Conservation (phyloP, 352 stramenopile species). For the Thraustochytrium aureum region DNA sequence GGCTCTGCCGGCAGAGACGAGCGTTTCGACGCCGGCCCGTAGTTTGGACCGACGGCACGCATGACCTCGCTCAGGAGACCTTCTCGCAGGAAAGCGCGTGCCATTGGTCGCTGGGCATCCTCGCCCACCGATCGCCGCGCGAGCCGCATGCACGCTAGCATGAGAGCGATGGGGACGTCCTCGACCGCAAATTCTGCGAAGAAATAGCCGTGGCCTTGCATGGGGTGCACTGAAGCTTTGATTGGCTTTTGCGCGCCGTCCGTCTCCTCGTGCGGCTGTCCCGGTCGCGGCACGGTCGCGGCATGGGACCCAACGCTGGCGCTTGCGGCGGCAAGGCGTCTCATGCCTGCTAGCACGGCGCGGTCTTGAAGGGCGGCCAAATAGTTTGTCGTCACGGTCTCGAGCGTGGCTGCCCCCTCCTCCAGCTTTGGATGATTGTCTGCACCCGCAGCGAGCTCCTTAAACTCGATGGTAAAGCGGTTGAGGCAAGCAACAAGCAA, state of each 20-base stretch:
- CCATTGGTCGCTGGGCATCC: neutral
- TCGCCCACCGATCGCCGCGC: constrained; percentile 5
- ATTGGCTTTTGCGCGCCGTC: neutral
- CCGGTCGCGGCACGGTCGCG: too few relatives aligned
- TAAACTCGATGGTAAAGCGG: constrained; percentile 42
- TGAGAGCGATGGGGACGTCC: constrained; percentile 3
- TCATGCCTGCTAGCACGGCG: neutral
- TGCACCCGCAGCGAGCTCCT: neutral
- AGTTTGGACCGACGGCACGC: constrained; percentile 1
- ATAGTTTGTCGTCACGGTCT: neutral
- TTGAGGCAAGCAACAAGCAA: constrained; percentile 35
- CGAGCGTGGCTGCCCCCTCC: neutral
- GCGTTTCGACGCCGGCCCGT: too few relatives aligned
- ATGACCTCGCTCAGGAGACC: constrained; percentile 25
- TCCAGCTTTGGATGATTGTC: neutral
- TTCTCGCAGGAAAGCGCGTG: neutral
- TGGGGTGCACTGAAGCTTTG: constrained; percentile 40
- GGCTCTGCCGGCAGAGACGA: too few relatives aligned
- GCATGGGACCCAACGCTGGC: too few relatives aligned
- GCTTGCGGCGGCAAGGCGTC: neutral
- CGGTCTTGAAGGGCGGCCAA: neutral
- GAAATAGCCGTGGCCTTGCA: constrained; percentile 23
- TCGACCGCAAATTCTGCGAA: constrained; percentile 13
- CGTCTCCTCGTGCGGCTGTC: too few relatives aligned
- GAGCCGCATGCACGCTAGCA: constrained; percentile 22